Evolutionary conservation across 495 filamentous ascomycete genomes (phyloP), one percentile per base, ranked within the genome.

Genomic region (Glarea lozoyensis): DNA sequence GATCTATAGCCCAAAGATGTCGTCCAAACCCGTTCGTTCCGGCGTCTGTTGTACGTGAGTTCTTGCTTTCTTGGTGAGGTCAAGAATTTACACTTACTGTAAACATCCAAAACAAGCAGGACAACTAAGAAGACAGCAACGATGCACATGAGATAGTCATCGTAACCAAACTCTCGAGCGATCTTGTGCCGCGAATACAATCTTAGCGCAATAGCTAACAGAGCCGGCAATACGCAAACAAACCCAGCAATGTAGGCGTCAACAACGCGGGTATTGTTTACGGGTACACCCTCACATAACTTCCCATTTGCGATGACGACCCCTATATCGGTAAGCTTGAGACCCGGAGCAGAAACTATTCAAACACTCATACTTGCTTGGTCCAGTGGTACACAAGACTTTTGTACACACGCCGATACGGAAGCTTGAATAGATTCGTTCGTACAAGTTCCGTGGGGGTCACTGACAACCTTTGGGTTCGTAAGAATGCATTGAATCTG

Each of bases 1-100:
- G 41, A 40, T 49, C 27, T 10, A 49, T 21, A 20, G 39, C 22
- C 46, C 46, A 49, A 23, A 35, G 12, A 27, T 44, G 46, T 2
- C 17, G 23, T 2, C 46, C 46, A 24, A 40, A 40, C 3, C 40
- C 46, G 12, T 44, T 44, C 11, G 12, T 12, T 27, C 24, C 7
- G 10, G 34, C 17, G 29, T 40, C 41, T 48, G 15, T 9, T 1
- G 3, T 32, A 4, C 5, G 5, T 30, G n/a, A 42, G 21, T 6
- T 27, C 6, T n/a, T 6, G 18, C 13, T 33, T 2, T 2, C 2
- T 11, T 3, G n/a, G 19, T 2, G 2, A 12, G 30, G 12, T 13
- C 20, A n/a, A 10, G 15, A 31, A 11, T 4, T 11, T 7, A 11
- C 11, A 25, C 46, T 17, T 25, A 49, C 46, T 39, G 7, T 24